phyloP scores from a whole-genome alignment of 345 rosid species.

The Arabis hirsuta region DNA sequence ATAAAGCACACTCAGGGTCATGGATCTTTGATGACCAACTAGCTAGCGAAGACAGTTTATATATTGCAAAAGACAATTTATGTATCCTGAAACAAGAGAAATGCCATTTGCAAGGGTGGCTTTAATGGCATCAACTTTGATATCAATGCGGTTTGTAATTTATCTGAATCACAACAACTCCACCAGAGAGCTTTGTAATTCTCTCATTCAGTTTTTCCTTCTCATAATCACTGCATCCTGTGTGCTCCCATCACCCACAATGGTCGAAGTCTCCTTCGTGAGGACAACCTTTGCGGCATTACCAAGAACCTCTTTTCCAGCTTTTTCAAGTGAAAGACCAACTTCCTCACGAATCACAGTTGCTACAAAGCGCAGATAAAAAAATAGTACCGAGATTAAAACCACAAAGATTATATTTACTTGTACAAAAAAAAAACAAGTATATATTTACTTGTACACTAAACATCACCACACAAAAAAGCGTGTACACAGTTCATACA shows the following conservation, averaged over 20 bases:
- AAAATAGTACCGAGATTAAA: constrained; percentile 1
- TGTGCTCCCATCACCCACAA: constrained; percentile 98
- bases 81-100: constrained; percentile 53
- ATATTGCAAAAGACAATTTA: constrained; percentile 43
- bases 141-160: not conserved
- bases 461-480: too few relatives aligned
- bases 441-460: too few relatives aligned
- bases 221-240: constrained; percentile 97
- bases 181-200: constrained; percentile 91
- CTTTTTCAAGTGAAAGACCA: constrained; percentile 96
- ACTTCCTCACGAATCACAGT: constrained; percentile 94
- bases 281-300: constrained; percentile 91
- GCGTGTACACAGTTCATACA: too few relatives aligned
- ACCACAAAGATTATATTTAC: not conserved
- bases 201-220: constrained; percentile 93
- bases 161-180: constrained; percentile 89
- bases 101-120: constrained; percentile 72
- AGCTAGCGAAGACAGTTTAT: not conserved
- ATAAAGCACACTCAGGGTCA: constrained; percentile 12
- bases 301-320: constrained; percentile 87
- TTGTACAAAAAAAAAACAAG: too few relatives aligned
- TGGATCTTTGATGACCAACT: not conserved
- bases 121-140: constrained; percentile 73
- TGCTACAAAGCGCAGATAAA: constrained; percentile 48
- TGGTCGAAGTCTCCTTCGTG: constrained; percentile 88